Base-by-base conservation (phyloP, 2,329 filamentous ascomycete species). In the Apiospora aurea region DNA sequence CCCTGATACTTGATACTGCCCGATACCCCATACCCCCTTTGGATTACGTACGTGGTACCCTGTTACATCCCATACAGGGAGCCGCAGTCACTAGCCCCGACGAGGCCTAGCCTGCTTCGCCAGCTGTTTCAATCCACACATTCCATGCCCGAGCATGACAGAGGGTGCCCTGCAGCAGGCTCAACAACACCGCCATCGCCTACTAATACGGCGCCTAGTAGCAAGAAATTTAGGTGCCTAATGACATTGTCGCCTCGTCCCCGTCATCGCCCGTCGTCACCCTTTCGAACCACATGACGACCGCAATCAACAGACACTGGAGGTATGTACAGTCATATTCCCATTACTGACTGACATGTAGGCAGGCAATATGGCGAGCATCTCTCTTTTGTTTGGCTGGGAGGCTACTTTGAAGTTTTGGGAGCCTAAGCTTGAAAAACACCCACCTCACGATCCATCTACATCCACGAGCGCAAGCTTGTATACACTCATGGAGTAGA, bases 41-140 rank as follows among this genome's bases (percentile, higher is more conserved):
- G 18, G 51, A 57, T 57, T 57, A 57, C 51, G 51, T 57, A 57
- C 51, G 51, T 34, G 51, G 26, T 34, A 38, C 26, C 53, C 53
- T 61, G 53, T 61, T 61, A 21, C 53, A 61, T 38, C 21, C 53
- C 53, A 21, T 64, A 29, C 57, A 41, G 57, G 57, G n/a, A 64
- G 34, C 57, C 18, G 34, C 57, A 64, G 10, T 34, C 34, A 64
- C 57, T 41, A 38, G 18, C 10, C 2, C 57, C 29, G 34, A 64
- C 34, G 2, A 4, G 29, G 57, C 18, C 10, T 64, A 64, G 57
- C 57, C 21, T 64, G 34, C 34, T 41, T 64, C 57, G 57, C 57
- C 57, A 64, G 57, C 57, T 64, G 57, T 64, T 64, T 64, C 57
- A 64, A 41, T 64, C 57, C 57, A 64, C 57, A 41, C 14, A n/a